Conservation (phyloP, 345 rosid species). For the Brassica carinata region DNA sequence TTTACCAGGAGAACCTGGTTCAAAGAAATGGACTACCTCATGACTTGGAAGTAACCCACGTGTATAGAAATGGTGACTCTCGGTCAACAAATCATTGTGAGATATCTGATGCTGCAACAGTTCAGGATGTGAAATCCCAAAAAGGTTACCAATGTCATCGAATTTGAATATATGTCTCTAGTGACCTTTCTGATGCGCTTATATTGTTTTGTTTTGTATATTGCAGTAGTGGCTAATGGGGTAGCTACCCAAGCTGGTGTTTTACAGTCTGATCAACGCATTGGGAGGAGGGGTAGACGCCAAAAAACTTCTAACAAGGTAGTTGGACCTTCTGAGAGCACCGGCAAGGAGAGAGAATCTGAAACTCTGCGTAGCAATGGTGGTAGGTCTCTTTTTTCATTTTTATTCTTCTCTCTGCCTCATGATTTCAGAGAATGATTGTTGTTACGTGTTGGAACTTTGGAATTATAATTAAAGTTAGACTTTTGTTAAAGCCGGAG, state of each 20-base stretch:
- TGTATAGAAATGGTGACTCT: constrained; percentile 39
- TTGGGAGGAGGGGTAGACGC: constrained; percentile 79
- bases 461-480: not conserved
- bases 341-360: constrained; percentile 29
- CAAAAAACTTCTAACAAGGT: constrained; percentile 63
- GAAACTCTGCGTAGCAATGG: constrained; percentile 36
- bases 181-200: not conserved
- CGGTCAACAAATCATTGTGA: constrained; percentile 33
- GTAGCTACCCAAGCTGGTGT: constrained; percentile 49
- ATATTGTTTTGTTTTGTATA: not conserved
- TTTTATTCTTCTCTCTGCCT: constrained; percentile 11
- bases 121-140: constrained; percentile 42
- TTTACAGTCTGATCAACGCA: constrained; percentile 50
- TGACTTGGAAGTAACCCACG: constrained; percentile 39
- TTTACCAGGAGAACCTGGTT: constrained; percentile 48
- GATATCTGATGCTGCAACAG: constrained; percentile 32
- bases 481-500: no score
- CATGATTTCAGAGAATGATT: constrained; percentile 1
- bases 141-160: constrained; percentile 50
- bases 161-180: not conserved
- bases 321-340: constrained; percentile 52
- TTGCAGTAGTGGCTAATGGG: constrained; percentile 51
- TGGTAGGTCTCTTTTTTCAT: constrained; percentile 42
- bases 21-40: constrained; percentile 41
- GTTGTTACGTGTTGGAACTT: not conserved